These are phyloP conservation scores for Candolleomyces aberdarensis DNA, from an alignment of 768 basidiomycete genomes.

Conservation along the genomic window DNA sequence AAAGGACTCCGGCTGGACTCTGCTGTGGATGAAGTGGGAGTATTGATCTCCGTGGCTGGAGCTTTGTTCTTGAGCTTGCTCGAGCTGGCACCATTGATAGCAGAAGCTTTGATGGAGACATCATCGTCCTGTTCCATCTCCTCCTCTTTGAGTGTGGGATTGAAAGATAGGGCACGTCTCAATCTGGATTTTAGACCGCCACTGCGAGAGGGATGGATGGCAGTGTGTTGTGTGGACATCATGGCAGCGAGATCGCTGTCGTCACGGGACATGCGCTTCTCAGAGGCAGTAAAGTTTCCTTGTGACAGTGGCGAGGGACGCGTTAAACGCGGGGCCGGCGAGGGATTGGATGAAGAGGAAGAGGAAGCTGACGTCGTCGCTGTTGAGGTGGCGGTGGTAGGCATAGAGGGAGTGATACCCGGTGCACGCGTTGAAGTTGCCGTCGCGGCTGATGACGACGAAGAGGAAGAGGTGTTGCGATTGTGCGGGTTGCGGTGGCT, in stretches of 20 bases:
- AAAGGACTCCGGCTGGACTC: constrained; percentile 19
- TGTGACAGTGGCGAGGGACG: constrained; percentile 73
- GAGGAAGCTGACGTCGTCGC: constrained; percentile 29
- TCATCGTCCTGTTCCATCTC: constrained; percentile 36
- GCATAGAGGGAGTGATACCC: constrained; percentile 19
- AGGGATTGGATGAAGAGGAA: constrained; percentile 23
- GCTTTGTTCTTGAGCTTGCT: constrained; percentile 33
- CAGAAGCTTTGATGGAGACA: constrained; percentile 45
- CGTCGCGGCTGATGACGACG: constrained; percentile 42
- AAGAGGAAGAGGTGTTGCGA: constrained; percentile 41
- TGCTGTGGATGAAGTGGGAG: constrained; percentile 21
- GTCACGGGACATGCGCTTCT: constrained; percentile 76
- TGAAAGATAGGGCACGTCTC: constrained; percentile 68
- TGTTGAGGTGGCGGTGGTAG: constrained; percentile 34
- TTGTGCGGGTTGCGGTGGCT: constrained; percentile 40
- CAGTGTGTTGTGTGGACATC: constrained; percentile 38
- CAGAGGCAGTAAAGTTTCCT: constrained; percentile 56
- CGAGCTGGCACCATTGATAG: constrained; percentile 19
- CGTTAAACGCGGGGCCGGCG: constrained; percentile 35
- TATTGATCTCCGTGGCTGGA: constrained; percentile 21
- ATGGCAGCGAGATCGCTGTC: constrained; percentile 67
- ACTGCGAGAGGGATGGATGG: constrained; percentile 43
- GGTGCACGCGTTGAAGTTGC: constrained; percentile 29
- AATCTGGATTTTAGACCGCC: constrained; percentile 77
- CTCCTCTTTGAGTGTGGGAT: constrained; percentile 52